Conservation (phyloP, 306 rosid species). For the Adenanthera pavonina region DNA sequence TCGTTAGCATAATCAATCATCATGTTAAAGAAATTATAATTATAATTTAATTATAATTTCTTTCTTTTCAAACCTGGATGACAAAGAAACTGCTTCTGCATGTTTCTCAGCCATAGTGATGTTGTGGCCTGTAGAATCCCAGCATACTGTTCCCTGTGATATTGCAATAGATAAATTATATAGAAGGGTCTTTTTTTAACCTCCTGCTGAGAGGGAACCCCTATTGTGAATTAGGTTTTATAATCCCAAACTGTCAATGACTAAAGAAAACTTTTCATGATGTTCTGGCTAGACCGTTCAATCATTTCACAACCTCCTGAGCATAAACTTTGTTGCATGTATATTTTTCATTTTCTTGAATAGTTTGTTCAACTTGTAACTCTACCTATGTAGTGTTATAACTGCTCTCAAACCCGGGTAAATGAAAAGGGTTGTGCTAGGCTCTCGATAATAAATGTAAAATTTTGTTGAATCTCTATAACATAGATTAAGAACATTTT, state of each 20-base stretch:
- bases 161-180: neutral
- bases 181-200: neutral
- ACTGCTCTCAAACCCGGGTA: no score
- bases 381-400: no score
- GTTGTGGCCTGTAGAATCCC: neutral
- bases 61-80: slow-evolving; percentile 32
- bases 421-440: no score
- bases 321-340: no score
- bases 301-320: neutral
- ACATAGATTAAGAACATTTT: no score
- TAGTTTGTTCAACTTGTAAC: neutral
- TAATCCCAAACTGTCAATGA: neutral
- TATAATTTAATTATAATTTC: neutral
- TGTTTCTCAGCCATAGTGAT: neutral
- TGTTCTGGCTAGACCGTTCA: neutral
- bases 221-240: neutral
- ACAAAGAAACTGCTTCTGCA: neutral
- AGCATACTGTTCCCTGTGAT: neutral
- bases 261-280: neutral
- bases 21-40: slow-evolving; percentile 18
- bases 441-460: no score
- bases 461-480: no score
- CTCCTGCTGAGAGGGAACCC: neutral
- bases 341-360: slow-evolving; percentile 5
- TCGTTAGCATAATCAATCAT: slow-evolving; percentile 4